Evolutionary conservation across 2,329 filamentous ascomycete species (phyloP).

Genomic region (Talaromyces sp.): DNA sequence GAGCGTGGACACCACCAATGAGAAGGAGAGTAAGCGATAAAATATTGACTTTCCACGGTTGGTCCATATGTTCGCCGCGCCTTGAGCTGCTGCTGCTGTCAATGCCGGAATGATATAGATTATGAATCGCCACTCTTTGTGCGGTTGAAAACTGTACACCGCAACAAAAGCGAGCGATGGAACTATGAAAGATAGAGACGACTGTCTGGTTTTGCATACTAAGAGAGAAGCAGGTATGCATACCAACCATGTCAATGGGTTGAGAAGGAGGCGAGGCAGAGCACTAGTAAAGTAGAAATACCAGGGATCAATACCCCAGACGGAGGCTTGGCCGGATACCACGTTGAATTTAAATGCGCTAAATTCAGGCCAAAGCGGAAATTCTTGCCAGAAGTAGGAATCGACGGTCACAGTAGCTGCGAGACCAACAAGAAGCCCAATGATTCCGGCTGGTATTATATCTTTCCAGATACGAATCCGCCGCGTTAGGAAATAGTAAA

Average conservation of each 20-base stretch:
- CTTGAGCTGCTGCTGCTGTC: constrained; percentile 71
- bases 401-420: constrained; percentile 71
- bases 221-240: constrained; percentile 52
- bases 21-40: constrained; percentile 54
- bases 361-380: constrained; percentile 83
- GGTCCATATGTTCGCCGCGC: constrained; percentile 67
- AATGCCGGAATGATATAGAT: constrained; percentile 81
- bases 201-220: constrained; percentile 51
- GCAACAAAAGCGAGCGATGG: constrained; percentile 71
- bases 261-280: constrained; percentile 77
- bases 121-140: constrained; percentile 96
- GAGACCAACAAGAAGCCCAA: constrained; percentile 65
- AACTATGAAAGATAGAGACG: constrained; percentile 54
- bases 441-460: constrained; percentile 64
- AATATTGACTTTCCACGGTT: constrained; percentile 61
- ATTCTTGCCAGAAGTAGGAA: constrained; percentile 86
- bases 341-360: constrained; percentile 90
- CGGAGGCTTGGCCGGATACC: constrained; percentile 72
- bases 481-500: constrained; percentile 59
- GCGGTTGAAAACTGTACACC: constrained; percentile 82
- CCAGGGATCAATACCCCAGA: constrained; percentile 85
- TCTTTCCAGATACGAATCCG: constrained; percentile 51
- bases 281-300: constrained; percentile 81
- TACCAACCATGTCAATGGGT: constrained; percentile 62
- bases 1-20: constrained; percentile 59